Conservation (phyloP, 345 rosid species). For the Eutrema heterophyllum region DNA sequence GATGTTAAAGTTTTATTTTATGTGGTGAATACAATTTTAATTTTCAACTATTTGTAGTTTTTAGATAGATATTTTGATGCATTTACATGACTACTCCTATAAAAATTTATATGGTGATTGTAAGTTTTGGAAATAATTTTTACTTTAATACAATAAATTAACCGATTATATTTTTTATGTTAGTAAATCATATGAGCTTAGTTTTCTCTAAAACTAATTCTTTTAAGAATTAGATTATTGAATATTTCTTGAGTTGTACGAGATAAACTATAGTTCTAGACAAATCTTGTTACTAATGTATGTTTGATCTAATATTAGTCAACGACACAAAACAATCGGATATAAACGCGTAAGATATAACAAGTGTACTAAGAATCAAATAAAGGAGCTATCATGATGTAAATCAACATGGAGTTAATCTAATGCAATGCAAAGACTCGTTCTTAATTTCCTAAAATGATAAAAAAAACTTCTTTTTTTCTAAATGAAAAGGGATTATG, state of each 20-base stretch:
- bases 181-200: background rate
- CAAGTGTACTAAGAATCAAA: constrained; percentile 15
- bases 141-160: background rate
- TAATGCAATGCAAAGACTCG: constrained; percentile 5
- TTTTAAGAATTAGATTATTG: background rate
- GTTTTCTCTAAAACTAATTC: background rate
- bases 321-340: background rate
- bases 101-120: background rate
- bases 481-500: background rate
- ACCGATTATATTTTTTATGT: background rate
- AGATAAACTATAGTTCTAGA: background rate
- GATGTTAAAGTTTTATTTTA: background rate
- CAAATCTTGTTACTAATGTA: background rate
- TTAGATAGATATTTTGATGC: background rate
- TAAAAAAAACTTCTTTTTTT: background rate
- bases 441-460: background rate
- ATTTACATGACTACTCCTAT: background rate
- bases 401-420: constrained; percentile 24
- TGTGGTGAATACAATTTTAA: background rate
- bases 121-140: background rate
- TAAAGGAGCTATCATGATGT: constrained; percentile 13
- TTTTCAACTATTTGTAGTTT: background rate
- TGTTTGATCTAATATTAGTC: constrained; percentile 9
- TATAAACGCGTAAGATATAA: background rate
- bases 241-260: background rate